Evolutionary conservation across 768 basidiomycete genomes (phyloP).

Genomic region (Trametes gibbosa): DNA sequence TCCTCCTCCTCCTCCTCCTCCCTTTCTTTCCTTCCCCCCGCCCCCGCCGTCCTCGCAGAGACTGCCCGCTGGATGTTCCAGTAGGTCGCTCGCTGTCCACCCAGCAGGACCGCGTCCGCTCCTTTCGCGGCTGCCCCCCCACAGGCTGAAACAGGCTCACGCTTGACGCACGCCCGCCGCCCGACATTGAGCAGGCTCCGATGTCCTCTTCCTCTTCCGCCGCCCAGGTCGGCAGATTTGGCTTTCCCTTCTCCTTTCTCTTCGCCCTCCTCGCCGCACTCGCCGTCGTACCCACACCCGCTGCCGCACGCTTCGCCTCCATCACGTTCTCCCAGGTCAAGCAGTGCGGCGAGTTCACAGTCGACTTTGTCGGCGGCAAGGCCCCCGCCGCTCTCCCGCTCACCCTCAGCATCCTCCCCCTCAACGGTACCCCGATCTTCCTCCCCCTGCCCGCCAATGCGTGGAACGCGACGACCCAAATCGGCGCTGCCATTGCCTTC

Average conservation of each 20-base stretch:
- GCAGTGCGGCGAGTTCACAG: conserved; percentile 51
- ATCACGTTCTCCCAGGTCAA: conserved; percentile 40
- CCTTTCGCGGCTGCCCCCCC: conserved; percentile 17
- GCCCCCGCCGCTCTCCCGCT: conserved; percentile 37
- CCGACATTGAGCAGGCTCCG: conserved; percentile 19
- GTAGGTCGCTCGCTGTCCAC: conserved; percentile 15
- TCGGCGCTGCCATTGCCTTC: conserved; percentile 46
- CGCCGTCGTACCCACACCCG: conserved; percentile 24
- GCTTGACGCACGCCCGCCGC: neutral
- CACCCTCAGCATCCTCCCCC: conserved; percentile 51
- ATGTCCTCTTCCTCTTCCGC: conserved; percentile 18
- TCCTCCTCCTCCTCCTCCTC: neutral
- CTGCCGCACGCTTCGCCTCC: conserved; percentile 28
- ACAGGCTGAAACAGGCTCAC: neutral
- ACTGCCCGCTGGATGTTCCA: conserved; percentile 16
- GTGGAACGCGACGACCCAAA: conserved; percentile 36
- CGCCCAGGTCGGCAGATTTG: conserved; percentile 26
- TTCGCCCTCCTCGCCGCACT: conserved; percentile 13
- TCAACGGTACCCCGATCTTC: conserved; percentile 47
- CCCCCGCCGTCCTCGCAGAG: conserved; percentile 3
- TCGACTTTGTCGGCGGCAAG: conserved; percentile 44
- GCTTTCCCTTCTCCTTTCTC: conserved; percentile 13
- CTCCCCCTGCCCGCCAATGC: conserved; percentile 42
- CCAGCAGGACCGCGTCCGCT: conserved; percentile 22
- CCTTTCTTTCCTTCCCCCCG: neutral